Conservation (phyloP, 129 eudicot species). For the Lonicera japonica region DNA sequence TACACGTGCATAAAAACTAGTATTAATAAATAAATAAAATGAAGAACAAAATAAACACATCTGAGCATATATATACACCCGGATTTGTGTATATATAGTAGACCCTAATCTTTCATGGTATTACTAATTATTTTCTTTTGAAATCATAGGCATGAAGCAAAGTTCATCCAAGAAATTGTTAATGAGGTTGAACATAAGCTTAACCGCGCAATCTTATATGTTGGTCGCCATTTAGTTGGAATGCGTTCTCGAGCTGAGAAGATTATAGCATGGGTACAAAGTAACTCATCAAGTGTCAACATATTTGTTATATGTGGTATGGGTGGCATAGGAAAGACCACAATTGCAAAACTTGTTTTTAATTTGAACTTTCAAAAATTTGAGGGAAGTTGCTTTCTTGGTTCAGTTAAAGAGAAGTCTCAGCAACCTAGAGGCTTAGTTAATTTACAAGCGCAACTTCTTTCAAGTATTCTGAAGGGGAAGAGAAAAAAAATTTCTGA, state of each 20-base stretch:
- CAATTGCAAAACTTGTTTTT: conserved; percentile 18
- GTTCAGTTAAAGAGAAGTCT: conserved; percentile 17
- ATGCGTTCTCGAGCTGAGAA: conserved; percentile 19
- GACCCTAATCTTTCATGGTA: no score
- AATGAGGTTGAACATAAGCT: not conserved
- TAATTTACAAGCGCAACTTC: conserved; percentile 28
- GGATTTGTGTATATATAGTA: no score
- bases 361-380: conserved; percentile 20
- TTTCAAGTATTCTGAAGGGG: conserved; percentile 24
- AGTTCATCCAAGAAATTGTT: conserved; percentile 8
- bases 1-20: no score
- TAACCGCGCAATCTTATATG: not conserved
- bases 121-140: not conserved
- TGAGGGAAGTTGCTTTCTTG: conserved; percentile 31
- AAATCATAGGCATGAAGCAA: conserved; percentile 9
- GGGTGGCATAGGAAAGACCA: conserved; percentile 45
- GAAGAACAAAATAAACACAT: no score
- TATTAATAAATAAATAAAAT: no score
- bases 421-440: conserved; percentile 17
- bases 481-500: conserved; percentile 8
- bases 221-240: conserved; percentile 11
- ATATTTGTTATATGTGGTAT: conserved; percentile 28
- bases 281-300: conserved; percentile 10
- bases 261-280: conserved; percentile 24
- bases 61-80: no score